Conservation (phyloP, 768 basidiomycete species). For the Piloderma croceum region DNA sequence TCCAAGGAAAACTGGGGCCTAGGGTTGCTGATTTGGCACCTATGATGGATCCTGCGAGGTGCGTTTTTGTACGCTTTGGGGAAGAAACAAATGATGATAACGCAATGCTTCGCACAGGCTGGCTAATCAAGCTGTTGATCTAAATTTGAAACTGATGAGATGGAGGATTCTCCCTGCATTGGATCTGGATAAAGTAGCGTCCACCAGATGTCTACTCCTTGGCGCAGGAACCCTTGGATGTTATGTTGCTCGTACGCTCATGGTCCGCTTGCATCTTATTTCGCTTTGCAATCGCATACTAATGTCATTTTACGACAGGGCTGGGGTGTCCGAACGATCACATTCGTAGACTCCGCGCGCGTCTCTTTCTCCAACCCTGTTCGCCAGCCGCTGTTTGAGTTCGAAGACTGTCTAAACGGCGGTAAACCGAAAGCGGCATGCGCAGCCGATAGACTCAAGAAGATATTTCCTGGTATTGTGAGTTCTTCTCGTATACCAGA, state of each 20-base stretch:
- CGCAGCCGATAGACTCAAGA: conserved; percentile 78
- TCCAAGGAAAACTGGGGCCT: conserved; percentile 79
- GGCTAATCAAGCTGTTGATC: conserved; percentile 94
- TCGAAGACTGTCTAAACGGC: conserved; percentile 86
- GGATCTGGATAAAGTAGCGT: conserved; percentile 80
- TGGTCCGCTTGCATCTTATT: conserved; percentile 48
- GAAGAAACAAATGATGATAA: neutral
- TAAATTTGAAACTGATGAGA: conserved; percentile 96
- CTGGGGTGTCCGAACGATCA: conserved; percentile 94
- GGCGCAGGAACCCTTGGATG: conserved; percentile 97
- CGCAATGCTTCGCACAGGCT: conserved; percentile 42
- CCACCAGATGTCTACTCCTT: conserved; percentile 76
- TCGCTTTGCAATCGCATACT: neutral
- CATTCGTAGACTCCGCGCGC: conserved; percentile 82
- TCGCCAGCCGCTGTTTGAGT: conserved; percentile 93
- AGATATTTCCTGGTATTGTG: conserved; percentile 91
- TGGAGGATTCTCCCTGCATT: conserved; percentile 92
- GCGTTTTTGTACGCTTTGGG: conserved; percentile 3
- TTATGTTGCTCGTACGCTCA: conserved; percentile 86
- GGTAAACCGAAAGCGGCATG: conserved; percentile 92
- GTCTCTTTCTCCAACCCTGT: conserved; percentile 98
- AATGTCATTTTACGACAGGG: conserved; percentile 43
- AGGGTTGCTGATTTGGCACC: conserved; percentile 86
- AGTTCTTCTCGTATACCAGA: conserved; percentile 28
- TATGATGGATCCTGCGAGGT: conserved; percentile 93